These are phyloP conservation scores for Cyclocybe aegerita DNA, from an alignment of 768 basidiomycete genomes.

Conservation along the genomic window DNA sequence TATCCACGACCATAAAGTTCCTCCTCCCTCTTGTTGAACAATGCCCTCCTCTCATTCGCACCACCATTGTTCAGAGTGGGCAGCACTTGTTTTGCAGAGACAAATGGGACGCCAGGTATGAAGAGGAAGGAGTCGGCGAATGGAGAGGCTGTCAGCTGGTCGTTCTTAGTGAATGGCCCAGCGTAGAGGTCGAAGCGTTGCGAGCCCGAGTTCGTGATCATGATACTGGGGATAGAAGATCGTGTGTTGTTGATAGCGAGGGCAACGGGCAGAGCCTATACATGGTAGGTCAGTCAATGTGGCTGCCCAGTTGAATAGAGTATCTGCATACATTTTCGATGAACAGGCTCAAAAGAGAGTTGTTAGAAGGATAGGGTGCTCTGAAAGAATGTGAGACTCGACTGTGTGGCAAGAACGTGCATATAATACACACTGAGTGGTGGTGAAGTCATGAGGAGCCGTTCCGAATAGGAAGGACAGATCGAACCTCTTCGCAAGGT, in stretches of 20 bases:
- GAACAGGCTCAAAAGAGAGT: slow-evolving; percentile 60
- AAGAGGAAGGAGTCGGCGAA: slow-evolving; percentile 66
- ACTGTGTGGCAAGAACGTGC: neutral
- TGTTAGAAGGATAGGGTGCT: slow-evolving; percentile 59
- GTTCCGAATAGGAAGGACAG: slow-evolving; percentile 64
- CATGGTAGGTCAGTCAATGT: slow-evolving; percentile 5
- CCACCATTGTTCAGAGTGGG: slow-evolving; percentile 50
- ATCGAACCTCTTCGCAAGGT: slow-evolving; percentile 58
- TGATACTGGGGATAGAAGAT: slow-evolving; percentile 55
- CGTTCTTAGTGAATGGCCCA: slow-evolving; percentile 77
- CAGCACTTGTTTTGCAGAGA: slow-evolving; percentile 53
- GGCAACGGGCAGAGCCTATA: slow-evolving; percentile 52
- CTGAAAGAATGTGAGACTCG: slow-evolving; percentile 29
- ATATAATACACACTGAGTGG: slow-evolving; percentile 46
- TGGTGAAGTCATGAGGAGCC: slow-evolving; percentile 75
- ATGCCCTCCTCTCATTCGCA: slow-evolving; percentile 31
- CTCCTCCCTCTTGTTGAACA: slow-evolving; percentile 33
- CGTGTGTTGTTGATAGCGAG: slow-evolving; percentile 66
- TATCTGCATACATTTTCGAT: slow-evolving; percentile 38
- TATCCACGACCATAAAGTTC: slow-evolving; percentile 47
- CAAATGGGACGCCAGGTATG: slow-evolving; percentile 52
- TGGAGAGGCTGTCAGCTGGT: slow-evolving; percentile 74
- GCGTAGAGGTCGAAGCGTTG: slow-evolving; percentile 66
- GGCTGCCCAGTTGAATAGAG: neutral
- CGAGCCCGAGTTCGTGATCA: slow-evolving; percentile 64